Base-by-base conservation (phyloP, 352 stramenopile genomes). In the Globisporangium lucens region DNA sequence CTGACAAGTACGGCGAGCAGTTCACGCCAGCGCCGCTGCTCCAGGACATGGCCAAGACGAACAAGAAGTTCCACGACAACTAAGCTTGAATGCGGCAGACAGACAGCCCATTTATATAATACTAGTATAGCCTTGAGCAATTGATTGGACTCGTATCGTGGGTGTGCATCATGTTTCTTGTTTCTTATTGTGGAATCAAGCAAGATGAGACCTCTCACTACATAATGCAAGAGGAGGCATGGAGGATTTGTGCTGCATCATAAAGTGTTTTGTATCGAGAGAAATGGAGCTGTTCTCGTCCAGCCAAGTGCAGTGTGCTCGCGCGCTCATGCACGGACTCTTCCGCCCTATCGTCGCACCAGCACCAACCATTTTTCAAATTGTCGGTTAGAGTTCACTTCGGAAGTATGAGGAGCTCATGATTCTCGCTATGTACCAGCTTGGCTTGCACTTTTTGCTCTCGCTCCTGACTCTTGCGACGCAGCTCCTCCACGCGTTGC, bases 31-130 rank as follows among this genome's bases (percentile, higher is more conserved):
- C 93, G 66, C 95, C 97, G 67, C 79, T 99, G 35, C 79, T 99
- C 46, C 91, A 98, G 80, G 97, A 99, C 75, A 95, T 99, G 83
- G 97, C 97, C 62, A 97, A 97, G 71, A 94, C 85, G 38, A 95
- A 97, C 79, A 99, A 98, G 85, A 99, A 98, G 74, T 99, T 99
- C 74, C 93, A 99, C 85, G 73, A 77, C 47, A 92, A 84, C 65
- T 96, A 84, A 67, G 20, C 7, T 1, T 1, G 17, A 27, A 38
- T 57, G 17, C 10, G 41, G 8, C 12, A 46, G 27, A 15, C 12
- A 46, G 27, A 33, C 30, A 33, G 30, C 30, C 8, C 56, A 46
- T 47, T 62, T 36, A 51, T 49, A 59, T 69, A 66, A 66, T 66
- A 51, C 33, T 27, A 65, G 30, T 63, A 61, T 36, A 61, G 55